phyloP scores from a whole-genome alignment of 352 stramenopile genomes.

The Phytopythium oedochilum region DNA sequence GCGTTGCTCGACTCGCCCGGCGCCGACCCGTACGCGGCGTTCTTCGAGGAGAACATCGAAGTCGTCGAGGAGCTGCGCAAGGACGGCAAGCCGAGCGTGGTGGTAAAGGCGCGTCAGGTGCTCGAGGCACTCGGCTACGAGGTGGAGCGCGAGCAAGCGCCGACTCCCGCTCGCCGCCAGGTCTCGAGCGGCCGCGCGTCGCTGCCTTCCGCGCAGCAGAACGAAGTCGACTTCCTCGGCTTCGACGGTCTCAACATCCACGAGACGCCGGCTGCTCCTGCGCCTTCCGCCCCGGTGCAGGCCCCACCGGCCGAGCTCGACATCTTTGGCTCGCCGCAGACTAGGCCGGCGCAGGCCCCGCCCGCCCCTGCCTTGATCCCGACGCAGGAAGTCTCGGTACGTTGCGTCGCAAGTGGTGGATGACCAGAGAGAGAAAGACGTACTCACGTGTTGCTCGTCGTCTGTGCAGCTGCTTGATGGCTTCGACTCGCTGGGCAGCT shows the following conservation, averaged over 20 bases:
- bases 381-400: slow-evolving; percentile 56
- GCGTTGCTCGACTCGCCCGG: slow-evolving; percentile 70
- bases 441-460: slow-evolving; percentile 1
- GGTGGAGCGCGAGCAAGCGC: slow-evolving; percentile 27
- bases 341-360: slow-evolving; percentile 3
- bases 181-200: background rate
- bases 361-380: slow-evolving; percentile 13
- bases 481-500: slow-evolving; percentile 35
- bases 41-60: slow-evolving; percentile 83
- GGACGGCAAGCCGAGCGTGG: slow-evolving; percentile 76
- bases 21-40: slow-evolving; percentile 60
- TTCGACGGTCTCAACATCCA: slow-evolving; percentile 58
- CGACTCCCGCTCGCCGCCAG: slow-evolving; percentile 8
- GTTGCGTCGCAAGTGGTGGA: background rate
- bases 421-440: slow-evolving; percentile 10
- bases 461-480: slow-evolving; percentile 36
- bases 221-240: slow-evolving; percentile 79
- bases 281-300: slow-evolving; percentile 6
- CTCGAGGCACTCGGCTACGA: slow-evolving; percentile 61
- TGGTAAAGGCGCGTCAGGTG: slow-evolving; percentile 70
- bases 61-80: slow-evolving; percentile 72
- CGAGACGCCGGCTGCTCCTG: slow-evolving; percentile 2
- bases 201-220: slow-evolving; percentile 14
- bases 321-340: slow-evolving; percentile 16
- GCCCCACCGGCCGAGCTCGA: slow-evolving; percentile 8